phyloP scores from a whole-genome alignment of 164 flowering plant genomes.

The Tinospora cordifolia region DNA sequence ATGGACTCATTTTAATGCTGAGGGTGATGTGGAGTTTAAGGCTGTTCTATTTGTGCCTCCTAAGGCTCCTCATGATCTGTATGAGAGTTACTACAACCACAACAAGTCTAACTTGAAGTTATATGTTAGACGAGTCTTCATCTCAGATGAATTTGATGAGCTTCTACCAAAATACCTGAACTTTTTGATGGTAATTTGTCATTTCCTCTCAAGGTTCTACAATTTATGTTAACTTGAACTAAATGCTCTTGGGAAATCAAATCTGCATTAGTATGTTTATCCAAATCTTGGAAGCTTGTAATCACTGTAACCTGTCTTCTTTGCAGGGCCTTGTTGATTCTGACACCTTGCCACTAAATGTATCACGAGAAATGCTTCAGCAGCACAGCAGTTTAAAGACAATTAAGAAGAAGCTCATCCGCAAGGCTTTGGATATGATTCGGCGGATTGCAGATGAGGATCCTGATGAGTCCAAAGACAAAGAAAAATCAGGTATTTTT shows the following conservation, averaged over 20 bases:
- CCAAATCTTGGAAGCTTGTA: neutral
- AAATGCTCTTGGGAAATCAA: neutral
- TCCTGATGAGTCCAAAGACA: conserved; percentile 72
- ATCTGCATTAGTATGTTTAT: neutral
- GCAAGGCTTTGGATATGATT: conserved; percentile 97
- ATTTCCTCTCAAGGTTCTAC: neutral
- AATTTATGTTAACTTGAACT: neutral
- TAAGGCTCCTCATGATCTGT: conserved; percentile 93
- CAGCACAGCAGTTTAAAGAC: conserved; percentile 90
- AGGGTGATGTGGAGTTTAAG: conserved; percentile 99
- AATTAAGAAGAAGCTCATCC: conserved; percentile 90
- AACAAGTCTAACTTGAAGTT: conserved; percentile 86
- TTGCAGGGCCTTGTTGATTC: conserved; percentile 96
- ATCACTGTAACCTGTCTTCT: neutral
- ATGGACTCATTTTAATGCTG: conserved; percentile 92
- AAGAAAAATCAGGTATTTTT: conserved; percentile 62
- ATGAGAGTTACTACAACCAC: conserved; percentile 83
- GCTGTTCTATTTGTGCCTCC: conserved; percentile 94
- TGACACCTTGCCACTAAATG: conserved; percentile 90
- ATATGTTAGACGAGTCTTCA: conserved; percentile 89
- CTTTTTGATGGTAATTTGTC: conserved; percentile 63
- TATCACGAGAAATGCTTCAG: conserved; percentile 98
- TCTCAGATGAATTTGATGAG: conserved; percentile 96
- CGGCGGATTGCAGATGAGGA: conserved; percentile 91
- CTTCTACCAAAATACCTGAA: conserved; percentile 87